phyloP scores from a whole-genome alignment of 495 filamentous ascomycete species.

The Annulohypoxylon nitens region DNA sequence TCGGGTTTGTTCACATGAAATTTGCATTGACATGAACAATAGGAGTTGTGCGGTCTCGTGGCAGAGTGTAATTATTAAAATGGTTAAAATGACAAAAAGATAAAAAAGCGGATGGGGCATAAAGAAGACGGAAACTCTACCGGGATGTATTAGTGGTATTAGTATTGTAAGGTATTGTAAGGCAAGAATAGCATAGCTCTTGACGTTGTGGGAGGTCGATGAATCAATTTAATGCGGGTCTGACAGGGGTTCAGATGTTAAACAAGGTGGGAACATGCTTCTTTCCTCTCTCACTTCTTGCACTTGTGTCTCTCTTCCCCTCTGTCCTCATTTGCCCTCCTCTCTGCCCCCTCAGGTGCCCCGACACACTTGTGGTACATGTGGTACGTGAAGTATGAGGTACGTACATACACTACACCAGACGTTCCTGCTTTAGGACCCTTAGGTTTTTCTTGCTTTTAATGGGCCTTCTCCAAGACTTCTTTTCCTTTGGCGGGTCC shows the following conservation, averaged over 20 bases:
- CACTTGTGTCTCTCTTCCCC: not conserved
- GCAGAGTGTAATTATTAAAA: constrained; percentile 39
- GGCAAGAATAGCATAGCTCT: constrained; percentile 11
- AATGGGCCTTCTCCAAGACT: not conserved
- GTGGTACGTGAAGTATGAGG: constrained; percentile 15
- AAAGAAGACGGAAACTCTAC: constrained; percentile 3
- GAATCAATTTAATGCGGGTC: constrained; percentile 44
- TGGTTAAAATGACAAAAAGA: constrained; percentile 40
- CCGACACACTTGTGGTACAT: constrained; percentile 13
- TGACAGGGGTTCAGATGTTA: constrained; percentile 17
- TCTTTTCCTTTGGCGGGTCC: constrained; percentile 14
- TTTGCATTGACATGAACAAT: constrained; percentile 29
- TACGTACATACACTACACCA: not conserved
- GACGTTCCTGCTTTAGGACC: constrained; percentile 43
- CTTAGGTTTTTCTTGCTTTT: constrained; percentile 15
- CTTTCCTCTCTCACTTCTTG: constrained; percentile 2
- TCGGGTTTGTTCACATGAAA: constrained; percentile 29
- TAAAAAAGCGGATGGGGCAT: constrained; percentile 29
- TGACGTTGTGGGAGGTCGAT: constrained; percentile 37
- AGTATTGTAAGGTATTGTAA: constrained; percentile 5
- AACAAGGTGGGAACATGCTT: constrained; percentile 23
- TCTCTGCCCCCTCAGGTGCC: not conserved
- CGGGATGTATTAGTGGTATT: constrained; percentile 2
- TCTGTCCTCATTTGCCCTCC: not conserved
- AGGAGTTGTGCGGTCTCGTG: constrained; percentile 23